Base-by-base conservation (phyloP, 352 stramenopile species). In the Phytophthora pini region DNA sequence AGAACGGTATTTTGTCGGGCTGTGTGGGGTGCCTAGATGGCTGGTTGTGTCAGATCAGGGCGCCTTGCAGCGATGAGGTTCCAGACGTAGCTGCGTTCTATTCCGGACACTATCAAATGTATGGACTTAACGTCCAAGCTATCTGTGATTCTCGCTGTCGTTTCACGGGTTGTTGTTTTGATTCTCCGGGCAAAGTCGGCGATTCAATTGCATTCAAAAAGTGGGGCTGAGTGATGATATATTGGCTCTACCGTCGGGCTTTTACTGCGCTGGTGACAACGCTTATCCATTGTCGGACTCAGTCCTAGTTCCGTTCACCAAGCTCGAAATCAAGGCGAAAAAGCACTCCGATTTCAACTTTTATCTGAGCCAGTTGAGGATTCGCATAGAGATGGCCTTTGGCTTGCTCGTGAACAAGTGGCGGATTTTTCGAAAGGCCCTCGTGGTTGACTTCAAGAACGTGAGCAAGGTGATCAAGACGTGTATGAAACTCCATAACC, bases 321-420 rank as follows among this genome's bases (percentile, higher is more conserved):
- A 64, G 36, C 34, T 56, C 7, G 20, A 50, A 17, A 27, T 48
- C 15, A 56, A 50, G n/a, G 15, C 6, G 2, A 64, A 49, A n/a
- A 47, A 39, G 20, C 40, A 61, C 31, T 38, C 31, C 31, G 31
- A 38, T 10, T 38, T 38, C 31, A 38, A 38, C 31, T 38, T 38
- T 10, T 38, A 12, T 38, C 31, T 38, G 31, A 38, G 31, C 11
- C 31, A 38, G 31, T 38, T 38, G 11, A 38, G 31, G 31, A 38
- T 38, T 10, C 31, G 11, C 11, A 38, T 38, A 7, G 31, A 38
- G 31, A 38, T 38, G 70, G 69, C 66, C 12, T 81, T 81, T 58
- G 69, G 61, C 2, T 11, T 67, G 1, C 34, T 76, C 3, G 49
- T 68, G 5, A 38, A 46, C 2, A 80, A 75, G 59, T 77, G 68